Conservation (phyloP, 108 stramenopile species). For the Skeletonema menzelii region DNA sequence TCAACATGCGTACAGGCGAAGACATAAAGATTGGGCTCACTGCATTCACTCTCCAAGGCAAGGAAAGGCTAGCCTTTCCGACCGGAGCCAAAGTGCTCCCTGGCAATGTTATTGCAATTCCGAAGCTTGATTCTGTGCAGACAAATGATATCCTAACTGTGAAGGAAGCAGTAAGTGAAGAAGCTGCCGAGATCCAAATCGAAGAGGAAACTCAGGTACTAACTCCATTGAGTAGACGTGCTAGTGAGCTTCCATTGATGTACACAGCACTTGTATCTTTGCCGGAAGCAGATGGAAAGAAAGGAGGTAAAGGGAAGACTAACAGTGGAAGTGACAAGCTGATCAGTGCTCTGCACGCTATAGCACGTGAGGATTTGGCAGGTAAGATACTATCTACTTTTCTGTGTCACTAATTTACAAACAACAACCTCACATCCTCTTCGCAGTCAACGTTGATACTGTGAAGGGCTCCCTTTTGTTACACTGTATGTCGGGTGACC, state of each 20-base stretch:
- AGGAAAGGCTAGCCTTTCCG: conserved; percentile 25
- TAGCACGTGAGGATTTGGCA: conserved; percentile 41
- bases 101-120: conserved; percentile 38
- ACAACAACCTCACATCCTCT: no score
- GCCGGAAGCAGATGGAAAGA: conserved; percentile 4
- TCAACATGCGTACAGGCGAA: conserved; percentile 32
- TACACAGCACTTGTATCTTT: conserved; percentile 26
- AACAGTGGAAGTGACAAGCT: conserved; percentile 33
- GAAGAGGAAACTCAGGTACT: conserved; percentile 18
- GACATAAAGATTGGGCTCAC: conserved; percentile 32
- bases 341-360: conserved; percentile 18
- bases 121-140: conserved; percentile 24
- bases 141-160: conserved; percentile 36
- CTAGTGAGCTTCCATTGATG: conserved; percentile 30
- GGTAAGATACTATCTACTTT: no score
- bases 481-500: conserved; percentile 39
- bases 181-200: conserved; percentile 31
- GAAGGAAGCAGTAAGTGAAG: conserved; percentile 26
- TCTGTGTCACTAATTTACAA: no score
- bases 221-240: conserved; percentile 30
- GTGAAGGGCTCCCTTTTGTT: conserved; percentile 16
- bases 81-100: conserved; percentile 22
- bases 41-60: conserved; percentile 27
- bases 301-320: conserved; percentile 15
- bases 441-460: conserved; percentile 31